These are phyloP conservation scores for Colletotrichum sp. DNA, from an alignment of 2,329 filamentous ascomycete genomes.

Conservation along the genomic window DNA sequence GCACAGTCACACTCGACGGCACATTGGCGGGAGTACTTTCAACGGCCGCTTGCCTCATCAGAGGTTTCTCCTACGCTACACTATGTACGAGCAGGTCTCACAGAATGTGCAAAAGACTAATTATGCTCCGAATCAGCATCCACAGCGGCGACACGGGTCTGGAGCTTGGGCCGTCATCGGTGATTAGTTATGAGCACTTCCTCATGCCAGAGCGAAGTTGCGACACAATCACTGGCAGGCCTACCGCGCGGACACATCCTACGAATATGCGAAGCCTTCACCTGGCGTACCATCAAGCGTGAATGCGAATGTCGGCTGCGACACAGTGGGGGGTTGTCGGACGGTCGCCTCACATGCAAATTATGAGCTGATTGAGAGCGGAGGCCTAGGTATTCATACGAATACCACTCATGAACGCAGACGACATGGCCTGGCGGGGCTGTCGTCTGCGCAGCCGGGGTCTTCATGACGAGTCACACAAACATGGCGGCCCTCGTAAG, in stretches of 20 bases:
- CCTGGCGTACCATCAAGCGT: neutral
- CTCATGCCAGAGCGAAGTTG: neutral
- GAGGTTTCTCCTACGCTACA: neutral
- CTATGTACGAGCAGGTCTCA: neutral
- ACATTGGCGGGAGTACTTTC: neutral
- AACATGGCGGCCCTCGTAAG: neutral
- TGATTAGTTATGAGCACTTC: neutral
- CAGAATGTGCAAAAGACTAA: neutral
- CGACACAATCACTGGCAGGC: neutral
- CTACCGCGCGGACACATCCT: neutral
- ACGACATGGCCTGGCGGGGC: neutral
- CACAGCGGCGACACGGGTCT: neutral
- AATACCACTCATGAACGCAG: neutral
- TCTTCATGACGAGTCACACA: neutral
- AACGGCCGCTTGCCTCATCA: conserved; percentile 14
- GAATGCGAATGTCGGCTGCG: neutral
- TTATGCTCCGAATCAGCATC: neutral
- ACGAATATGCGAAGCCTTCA: neutral
- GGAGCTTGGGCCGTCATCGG: neutral
- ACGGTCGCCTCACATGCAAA: neutral
- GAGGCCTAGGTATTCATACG: neutral
- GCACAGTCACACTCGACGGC: neutral
- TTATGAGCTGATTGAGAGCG: neutral
- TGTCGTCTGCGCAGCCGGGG: neutral
- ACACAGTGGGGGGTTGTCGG: neutral